A percentile compares a stretch with the other conserved stretches of the same genome.
These are phyloP conservation scores for Aspergillus carbonarius DNA, from an alignment of 2,329 filamentous ascomycete genomes.

Conservation along the genomic window DNA sequence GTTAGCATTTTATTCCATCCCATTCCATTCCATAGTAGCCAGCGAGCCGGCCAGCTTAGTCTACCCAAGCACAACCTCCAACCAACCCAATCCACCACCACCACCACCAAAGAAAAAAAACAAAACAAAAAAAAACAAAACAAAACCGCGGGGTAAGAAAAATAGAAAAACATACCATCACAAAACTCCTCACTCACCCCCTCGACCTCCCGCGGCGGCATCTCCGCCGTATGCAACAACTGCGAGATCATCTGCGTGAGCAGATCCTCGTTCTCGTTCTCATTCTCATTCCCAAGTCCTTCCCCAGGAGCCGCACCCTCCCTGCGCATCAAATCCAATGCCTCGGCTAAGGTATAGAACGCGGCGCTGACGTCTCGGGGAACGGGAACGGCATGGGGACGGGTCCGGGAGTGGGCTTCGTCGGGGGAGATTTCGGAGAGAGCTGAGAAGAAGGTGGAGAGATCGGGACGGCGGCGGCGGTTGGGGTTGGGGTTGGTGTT, in stretches of 20 bases:
- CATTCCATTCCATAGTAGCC: background rate
- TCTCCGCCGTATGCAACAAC: constrained; percentile 56
- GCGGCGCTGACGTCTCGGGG: constrained; percentile 61
- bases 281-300: constrained; percentile 12
- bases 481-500: constrained; percentile 22
- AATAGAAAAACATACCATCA: constrained; percentile 42
- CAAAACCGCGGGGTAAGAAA: background rate
- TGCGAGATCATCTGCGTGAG: constrained; percentile 57
- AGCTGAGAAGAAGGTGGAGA: constrained; percentile 64
- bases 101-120: background rate
- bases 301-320: constrained; percentile 19
- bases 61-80: too few relatives aligned
- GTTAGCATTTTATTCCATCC: background rate
- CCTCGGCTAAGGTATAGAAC: constrained; percentile 61
- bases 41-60: too few relatives aligned
- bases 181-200: constrained; percentile 63
- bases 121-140: background rate
- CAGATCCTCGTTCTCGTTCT: constrained; percentile 40
- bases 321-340: constrained; percentile 59
- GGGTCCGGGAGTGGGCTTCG: constrained; percentile 44
- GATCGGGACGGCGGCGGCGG: constrained; percentile 58
- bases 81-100: too few relatives aligned
- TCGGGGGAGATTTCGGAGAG: constrained; percentile 57
- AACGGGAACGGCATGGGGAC: constrained; percentile 59
- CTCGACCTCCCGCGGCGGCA: constrained; percentile 59